Conservation (phyloP, 2,329 filamentous ascomycete species). For the Fusarium pininemorale region DNA sequence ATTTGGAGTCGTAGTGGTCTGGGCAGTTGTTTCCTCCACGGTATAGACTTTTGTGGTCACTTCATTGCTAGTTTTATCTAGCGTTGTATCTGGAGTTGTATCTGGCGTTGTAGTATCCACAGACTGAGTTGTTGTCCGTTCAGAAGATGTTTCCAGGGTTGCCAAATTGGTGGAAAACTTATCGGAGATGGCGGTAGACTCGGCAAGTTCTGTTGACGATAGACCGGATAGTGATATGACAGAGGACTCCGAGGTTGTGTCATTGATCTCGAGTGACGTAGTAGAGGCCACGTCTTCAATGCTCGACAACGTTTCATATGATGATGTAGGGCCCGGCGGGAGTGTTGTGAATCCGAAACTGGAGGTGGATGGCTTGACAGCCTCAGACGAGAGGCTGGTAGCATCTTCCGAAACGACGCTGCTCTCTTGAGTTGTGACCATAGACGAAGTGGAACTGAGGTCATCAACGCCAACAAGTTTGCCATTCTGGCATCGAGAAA, state of each 20-base stretch:
- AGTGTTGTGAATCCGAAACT: neutral
- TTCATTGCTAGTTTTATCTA: neutral
- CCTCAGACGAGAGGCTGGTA: accelerated
- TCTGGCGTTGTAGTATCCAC: no score
- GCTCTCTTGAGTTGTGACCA: accelerated
- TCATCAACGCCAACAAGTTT: neutral
- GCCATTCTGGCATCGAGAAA: neutral
- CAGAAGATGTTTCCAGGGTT: accelerated
- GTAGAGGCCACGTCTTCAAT: neutral
- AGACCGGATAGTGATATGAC: no score
- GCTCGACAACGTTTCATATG: neutral
- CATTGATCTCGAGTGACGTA: accelerated
- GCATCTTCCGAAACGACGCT: neutral
- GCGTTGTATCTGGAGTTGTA: neutral
- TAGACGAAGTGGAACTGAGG: accelerated
- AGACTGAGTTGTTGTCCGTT: accelerated
- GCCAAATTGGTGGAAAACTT: accelerated
- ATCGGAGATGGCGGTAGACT: neutral
- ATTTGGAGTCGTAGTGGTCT: neutral
- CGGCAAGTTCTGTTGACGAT: no score
- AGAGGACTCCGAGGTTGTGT: accelerated
- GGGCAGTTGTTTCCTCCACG: neutral
- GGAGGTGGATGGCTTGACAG: neutral
- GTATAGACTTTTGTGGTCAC: neutral
- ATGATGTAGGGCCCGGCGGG: accelerated